phyloP scores from a whole-genome alignment of 2,329 filamentous ascomycete genomes.

The Sordariomycetes sp. region DNA sequence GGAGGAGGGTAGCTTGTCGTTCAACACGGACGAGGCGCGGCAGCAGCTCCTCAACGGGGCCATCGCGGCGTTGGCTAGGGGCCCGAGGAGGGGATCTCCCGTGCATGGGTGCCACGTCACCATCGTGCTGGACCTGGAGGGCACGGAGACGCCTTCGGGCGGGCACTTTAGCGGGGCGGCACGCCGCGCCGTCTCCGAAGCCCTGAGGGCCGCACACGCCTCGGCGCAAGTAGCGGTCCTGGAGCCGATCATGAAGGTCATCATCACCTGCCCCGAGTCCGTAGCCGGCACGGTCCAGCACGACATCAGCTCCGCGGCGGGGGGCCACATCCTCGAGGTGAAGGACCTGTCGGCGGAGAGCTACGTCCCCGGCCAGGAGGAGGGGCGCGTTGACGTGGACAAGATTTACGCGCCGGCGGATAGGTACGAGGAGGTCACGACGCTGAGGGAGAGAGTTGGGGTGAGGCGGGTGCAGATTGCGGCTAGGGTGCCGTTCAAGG shows the following conservation, averaged over 20 bases:
- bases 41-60: conserved; percentile 64
- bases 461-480: conserved; percentile 51
- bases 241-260: conserved; percentile 87
- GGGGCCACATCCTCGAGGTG: conserved; percentile 62
- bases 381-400: conserved; percentile 45
- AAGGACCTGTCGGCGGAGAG: conserved; percentile 28
- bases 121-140: conserved; percentile 41
- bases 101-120: conserved; percentile 63
- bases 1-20: background rate
- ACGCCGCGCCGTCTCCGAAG: conserved; percentile 50
- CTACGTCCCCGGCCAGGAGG: conserved; percentile 4
- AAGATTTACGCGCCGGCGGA: conserved; percentile 82
- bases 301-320: conserved; percentile 59
- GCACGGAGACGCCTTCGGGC: conserved; percentile 53
- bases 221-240: conserved; percentile 51
- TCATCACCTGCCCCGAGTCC: conserved; percentile 73
- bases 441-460: conserved; percentile 33
- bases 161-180: conserved; percentile 53
- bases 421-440: conserved; percentile 56
- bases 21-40: conserved; percentile 27
- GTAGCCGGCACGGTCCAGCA: conserved; percentile 73
- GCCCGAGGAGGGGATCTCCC: conserved; percentile 68
- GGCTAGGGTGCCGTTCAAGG: conserved; percentile 82
- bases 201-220: conserved; percentile 49
- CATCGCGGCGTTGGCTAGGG: conserved; percentile 70